These are phyloP conservation scores for Emmonsiellopsis sp. DNA, from an alignment of 2,329 filamentous ascomycete species.

Conservation along the genomic window DNA sequence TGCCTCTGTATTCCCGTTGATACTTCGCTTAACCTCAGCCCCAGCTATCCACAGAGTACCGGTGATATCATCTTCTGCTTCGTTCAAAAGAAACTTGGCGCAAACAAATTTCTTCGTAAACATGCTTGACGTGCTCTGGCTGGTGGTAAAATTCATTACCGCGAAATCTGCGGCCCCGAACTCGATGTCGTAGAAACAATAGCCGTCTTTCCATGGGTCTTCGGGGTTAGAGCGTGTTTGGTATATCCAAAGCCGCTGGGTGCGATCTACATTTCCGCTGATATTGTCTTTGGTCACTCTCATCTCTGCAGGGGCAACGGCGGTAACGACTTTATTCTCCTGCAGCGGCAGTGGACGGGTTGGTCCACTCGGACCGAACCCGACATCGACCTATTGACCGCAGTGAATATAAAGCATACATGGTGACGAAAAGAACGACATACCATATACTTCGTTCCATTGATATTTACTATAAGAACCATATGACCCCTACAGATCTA, in stretches of 20 bases:
- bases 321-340: constrained; percentile 27
- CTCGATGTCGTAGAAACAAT: constrained; percentile 58
- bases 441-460: constrained; percentile 35
- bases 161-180: constrained; percentile 53
- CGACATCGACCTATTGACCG: constrained; percentile 49
- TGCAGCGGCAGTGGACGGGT: constrained; percentile 48
- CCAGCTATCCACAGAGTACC: constrained; percentile 47
- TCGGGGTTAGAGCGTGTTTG: constrained; percentile 44
- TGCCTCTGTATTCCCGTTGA: constrained; percentile 41
- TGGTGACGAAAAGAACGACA: constrained; percentile 7
- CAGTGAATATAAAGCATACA: background rate
- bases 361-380: constrained; percentile 54
- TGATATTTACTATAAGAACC: constrained; percentile 51
- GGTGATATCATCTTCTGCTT: constrained; percentile 36
- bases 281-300: constrained; percentile 43
- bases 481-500: constrained; percentile 40
- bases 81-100: constrained; percentile 45
- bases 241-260: constrained; percentile 52
- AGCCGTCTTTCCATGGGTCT: constrained; percentile 49
- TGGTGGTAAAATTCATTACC: constrained; percentile 50
- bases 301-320: constrained; percentile 47
- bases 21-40: constrained; percentile 44
- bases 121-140: constrained; percentile 39
- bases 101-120: constrained; percentile 48
- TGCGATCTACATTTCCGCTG: constrained; percentile 34